These are phyloP conservation scores for Pholiota adiposa DNA, from an alignment of 1,284 basidiomycete species.

Conservation along the genomic window DNA sequence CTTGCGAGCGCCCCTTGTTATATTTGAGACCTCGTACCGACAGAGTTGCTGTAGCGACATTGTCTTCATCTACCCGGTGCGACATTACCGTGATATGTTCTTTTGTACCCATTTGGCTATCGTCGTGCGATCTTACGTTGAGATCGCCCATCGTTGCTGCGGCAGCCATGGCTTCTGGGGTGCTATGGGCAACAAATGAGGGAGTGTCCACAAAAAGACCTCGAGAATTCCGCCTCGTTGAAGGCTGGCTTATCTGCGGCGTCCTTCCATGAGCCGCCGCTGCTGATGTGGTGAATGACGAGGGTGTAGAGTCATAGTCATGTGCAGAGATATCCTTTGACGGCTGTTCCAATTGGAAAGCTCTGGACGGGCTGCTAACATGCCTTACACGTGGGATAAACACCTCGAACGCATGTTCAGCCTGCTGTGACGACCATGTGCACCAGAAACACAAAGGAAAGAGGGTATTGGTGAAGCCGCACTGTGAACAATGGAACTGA, in stretches of 20 bases:
- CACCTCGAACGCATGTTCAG: constrained; percentile 40
- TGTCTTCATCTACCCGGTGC: constrained; percentile 1
- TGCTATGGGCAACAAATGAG: constrained; percentile 5
- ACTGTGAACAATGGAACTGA: constrained; percentile 52
- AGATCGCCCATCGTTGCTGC: neutral
- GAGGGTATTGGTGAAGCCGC: constrained; percentile 54
- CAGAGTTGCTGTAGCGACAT: constrained; percentile 31
- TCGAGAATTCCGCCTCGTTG: neutral
- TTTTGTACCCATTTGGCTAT: neutral
- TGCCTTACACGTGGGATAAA: constrained; percentile 35
- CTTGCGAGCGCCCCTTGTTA: neutral
- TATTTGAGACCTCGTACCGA: constrained; percentile 17
- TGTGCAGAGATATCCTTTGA: neutral
- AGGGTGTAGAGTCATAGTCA: constrained; percentile 7
- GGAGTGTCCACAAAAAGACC: neutral
- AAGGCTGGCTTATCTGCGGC: neutral
- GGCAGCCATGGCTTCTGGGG: neutral
- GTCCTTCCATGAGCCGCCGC: neutral
- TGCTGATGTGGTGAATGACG: constrained; percentile 5
- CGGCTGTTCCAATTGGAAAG: constrained; percentile 4
- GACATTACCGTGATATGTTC: neutral
- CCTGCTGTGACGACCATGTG: constrained; percentile 47
- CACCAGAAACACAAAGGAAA: constrained; percentile 64
- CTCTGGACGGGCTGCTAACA: constrained; percentile 35
- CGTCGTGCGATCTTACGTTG: neutral